Evolutionary conservation across 108 stramenopile species (phyloP).

Genomic region (Bacterosira constricta): DNA sequence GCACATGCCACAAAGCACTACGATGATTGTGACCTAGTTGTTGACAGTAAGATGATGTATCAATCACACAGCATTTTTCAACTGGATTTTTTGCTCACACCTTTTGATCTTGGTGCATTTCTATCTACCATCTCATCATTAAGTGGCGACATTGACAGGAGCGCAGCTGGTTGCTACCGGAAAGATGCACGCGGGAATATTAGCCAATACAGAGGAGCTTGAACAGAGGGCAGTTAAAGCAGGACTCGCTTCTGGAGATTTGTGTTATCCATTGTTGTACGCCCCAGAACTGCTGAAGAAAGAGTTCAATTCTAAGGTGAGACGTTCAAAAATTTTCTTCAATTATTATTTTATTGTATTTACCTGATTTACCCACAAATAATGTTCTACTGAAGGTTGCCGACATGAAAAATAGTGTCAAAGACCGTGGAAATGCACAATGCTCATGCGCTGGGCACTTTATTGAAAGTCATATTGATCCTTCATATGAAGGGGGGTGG

Average conservation of each 20-base stretch:
- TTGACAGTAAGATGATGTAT: conserved; percentile 14
- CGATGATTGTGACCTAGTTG: conserved; percentile 34
- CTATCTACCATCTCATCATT: conserved; percentile 25
- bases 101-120: too few species aligned
- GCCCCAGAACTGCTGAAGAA: conserved; percentile 76
- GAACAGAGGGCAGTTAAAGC: conserved; percentile 59
- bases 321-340: background rate
- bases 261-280: conserved; percentile 77
- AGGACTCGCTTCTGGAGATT: conserved; percentile 67
- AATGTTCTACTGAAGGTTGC: conserved; percentile 49
- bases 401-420: conserved; percentile 90
- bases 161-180: conserved; percentile 87
- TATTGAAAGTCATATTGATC: conserved; percentile 79
- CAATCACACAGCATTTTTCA: too few species aligned
- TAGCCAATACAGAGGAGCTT: conserved; percentile 69
- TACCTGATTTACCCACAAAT: background rate
- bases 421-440: conserved; percentile 83
- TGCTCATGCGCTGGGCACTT: conserved; percentile 87
- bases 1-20: conserved; percentile 72
- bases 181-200: conserved; percentile 70
- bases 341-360: background rate
- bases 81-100: too few species aligned
- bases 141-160: conserved; percentile 91
- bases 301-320: conserved; percentile 62
- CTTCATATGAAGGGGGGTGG: conserved; percentile 65